phyloP scores from a whole-genome alignment of 208 protist genomes.

The Borovskyia barvae region DNA sequence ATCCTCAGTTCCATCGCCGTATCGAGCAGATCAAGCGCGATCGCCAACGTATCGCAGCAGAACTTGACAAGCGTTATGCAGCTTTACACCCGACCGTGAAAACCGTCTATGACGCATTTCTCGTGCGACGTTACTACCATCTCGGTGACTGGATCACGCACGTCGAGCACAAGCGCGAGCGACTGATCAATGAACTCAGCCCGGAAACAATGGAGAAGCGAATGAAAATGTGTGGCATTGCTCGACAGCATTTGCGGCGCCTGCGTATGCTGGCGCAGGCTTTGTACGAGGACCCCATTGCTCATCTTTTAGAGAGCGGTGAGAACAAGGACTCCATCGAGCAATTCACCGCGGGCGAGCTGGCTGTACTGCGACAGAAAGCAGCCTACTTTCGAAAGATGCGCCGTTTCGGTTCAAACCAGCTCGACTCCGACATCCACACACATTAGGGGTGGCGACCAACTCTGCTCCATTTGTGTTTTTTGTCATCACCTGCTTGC shows the following conservation, averaged over 20 bases:
- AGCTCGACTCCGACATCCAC: conserved; percentile 72
- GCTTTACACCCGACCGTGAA: conserved; percentile 81
- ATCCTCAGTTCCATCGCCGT: conserved; percentile 70
- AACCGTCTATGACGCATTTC: conserved; percentile 81
- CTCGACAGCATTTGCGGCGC: conserved; percentile 49
- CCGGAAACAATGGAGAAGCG: conserved; percentile 57
- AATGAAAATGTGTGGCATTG: conserved; percentile 40
- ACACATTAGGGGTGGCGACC: conserved; percentile 43
- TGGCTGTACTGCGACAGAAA: conserved; percentile 84
- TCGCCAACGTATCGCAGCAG: conserved; percentile 61
- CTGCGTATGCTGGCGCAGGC: conserved; percentile 50
- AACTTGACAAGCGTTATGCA: conserved; percentile 71
- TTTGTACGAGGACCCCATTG: conserved; percentile 54
- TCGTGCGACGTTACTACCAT: conserved; percentile 83
- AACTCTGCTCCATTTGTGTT: background rate
- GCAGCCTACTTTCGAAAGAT: conserved; percentile 83
- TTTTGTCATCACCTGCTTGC: background rate
- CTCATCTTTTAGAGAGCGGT: conserved; percentile 44
- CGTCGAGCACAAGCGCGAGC: conserved; percentile 69
- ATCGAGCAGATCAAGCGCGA: conserved; percentile 56
- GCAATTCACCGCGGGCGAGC: conserved; percentile 61
- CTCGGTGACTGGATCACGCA: conserved; percentile 75
- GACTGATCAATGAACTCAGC: conserved; percentile 58
- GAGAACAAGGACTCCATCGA: conserved; percentile 21
- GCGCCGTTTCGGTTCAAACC: conserved; percentile 66